Conservation (phyloP, 805 yeast genomes). For the Candida hispaniensis region DNA sequence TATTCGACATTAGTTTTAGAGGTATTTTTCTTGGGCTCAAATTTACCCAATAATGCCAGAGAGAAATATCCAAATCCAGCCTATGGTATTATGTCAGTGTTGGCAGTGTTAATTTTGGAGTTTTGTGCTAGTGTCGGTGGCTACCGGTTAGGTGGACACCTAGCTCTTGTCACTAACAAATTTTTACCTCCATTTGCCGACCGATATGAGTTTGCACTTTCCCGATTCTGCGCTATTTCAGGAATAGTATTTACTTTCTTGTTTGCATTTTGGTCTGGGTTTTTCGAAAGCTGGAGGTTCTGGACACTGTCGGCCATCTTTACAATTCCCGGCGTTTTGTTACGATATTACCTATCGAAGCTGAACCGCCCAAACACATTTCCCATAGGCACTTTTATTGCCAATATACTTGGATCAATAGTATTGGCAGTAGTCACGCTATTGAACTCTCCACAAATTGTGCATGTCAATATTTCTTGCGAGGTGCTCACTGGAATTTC, state of each 20-base stretch:
- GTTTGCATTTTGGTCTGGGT: no score
- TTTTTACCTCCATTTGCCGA: no score
- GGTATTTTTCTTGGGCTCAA: slow-evolving; percentile 29
- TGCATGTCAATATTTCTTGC: slow-evolving; percentile 1
- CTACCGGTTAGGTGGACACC: no score
- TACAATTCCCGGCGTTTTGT: slow-evolving; percentile 10
- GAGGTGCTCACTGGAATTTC: slow-evolving; percentile 9
- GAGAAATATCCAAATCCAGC: slow-evolving; percentile 4
- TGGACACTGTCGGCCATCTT: slow-evolving; percentile 6
- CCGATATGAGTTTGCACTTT: no score
- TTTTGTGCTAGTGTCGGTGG: no score
- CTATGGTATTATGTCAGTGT: slow-evolving; percentile 4
- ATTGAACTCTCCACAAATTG: slow-evolving; percentile 4
- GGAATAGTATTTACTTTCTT: no score
- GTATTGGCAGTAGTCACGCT: slow-evolving; percentile 1
- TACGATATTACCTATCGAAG: slow-evolving; percentile 6
- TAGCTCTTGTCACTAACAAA: no score
- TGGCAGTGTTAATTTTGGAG: no score
- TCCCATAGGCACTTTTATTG: slow-evolving; percentile 6
- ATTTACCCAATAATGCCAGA: slow-evolving; percentile 7
- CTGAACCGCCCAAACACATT: slow-evolving; percentile 4
- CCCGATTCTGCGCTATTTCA: no score
- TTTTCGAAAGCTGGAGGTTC: slow-evolving; percentile 14
- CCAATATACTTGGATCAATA: slow-evolving; percentile 7
- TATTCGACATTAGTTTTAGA: slow-evolving; percentile 58